Evolutionary conservation across 2,329 filamentous ascomycete species (phyloP).

Genomic region (Lachnellula occidentalis): DNA sequence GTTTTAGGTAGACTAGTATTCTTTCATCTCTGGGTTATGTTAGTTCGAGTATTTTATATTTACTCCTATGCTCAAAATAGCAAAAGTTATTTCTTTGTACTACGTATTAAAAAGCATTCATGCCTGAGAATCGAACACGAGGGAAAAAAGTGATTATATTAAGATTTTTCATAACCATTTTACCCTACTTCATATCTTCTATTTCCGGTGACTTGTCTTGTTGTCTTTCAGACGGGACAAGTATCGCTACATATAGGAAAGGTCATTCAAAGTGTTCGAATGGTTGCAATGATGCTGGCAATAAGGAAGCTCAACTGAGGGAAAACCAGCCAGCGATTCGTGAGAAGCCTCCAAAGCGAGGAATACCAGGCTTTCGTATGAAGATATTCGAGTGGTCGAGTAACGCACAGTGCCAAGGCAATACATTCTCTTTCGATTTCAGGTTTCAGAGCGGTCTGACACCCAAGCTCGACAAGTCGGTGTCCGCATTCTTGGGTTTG

Average conservation of each 20-base stretch:
- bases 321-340: not conserved
- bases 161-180: too few relatives aligned
- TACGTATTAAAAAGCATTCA: too few relatives aligned
- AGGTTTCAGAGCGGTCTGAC: not conserved
- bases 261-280: not conserved
- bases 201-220: not conserved
- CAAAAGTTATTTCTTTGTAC: too few relatives aligned
- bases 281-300: not conserved
- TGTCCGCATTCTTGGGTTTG: not conserved
- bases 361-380: not conserved
- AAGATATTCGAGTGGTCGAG: not conserved
- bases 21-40: too few relatives aligned
- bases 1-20: too few relatives aligned
- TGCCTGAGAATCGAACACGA: too few relatives aligned
- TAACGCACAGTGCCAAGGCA: not conserved
- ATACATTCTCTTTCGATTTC: not conserved
- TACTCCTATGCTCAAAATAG: too few relatives aligned
- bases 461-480: not conserved
- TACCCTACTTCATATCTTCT: too few relatives aligned
- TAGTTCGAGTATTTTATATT: too few relatives aligned
- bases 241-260: not conserved
- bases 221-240: not conserved
- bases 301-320: not conserved
- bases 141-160: too few relatives aligned
- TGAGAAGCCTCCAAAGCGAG: not conserved